phyloP scores from a whole-genome alignment of 225 moss, liverwort and hornwort species.

The Bryum argenteum region DNA sequence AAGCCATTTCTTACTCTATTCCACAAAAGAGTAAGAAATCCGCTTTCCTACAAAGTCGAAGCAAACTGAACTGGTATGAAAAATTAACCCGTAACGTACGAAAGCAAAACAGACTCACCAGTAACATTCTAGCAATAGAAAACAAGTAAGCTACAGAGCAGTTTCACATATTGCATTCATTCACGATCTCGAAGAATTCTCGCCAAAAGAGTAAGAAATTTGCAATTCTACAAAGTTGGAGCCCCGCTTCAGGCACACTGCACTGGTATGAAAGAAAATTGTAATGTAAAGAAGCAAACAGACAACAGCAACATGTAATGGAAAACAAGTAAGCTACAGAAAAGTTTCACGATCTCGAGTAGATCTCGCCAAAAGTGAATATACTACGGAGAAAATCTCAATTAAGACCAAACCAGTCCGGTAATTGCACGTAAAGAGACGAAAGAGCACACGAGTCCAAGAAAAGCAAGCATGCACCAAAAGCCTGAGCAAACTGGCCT shows the following conservation, averaged over 20 bases:
- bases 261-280: background rate
- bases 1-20: too few species aligned
- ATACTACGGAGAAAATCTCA: too few species aligned
- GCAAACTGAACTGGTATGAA: slow-evolving; percentile 1
- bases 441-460: background rate
- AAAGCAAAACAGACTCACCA: too few species aligned
- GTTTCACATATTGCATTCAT: background rate
- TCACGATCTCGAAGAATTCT: background rate
- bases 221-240: background rate
- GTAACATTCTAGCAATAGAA: too few species aligned
- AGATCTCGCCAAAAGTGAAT: background rate
- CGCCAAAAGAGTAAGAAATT: background rate
- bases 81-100: background rate
- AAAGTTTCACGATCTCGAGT: background rate
- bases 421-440: too few species aligned
- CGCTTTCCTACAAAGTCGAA: too few species aligned
- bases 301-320: too few species aligned
- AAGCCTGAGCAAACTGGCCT: background rate
- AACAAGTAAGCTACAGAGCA: background rate
- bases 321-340: background rate
- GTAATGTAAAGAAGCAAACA: too few species aligned
- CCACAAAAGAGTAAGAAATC: too few species aligned
- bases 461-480: background rate
- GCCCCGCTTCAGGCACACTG: background rate
- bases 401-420: background rate